These are phyloP conservation scores for Lepiota subincarnata DNA, from an alignment of 768 basidiomycete species.

Conservation along the genomic window DNA sequence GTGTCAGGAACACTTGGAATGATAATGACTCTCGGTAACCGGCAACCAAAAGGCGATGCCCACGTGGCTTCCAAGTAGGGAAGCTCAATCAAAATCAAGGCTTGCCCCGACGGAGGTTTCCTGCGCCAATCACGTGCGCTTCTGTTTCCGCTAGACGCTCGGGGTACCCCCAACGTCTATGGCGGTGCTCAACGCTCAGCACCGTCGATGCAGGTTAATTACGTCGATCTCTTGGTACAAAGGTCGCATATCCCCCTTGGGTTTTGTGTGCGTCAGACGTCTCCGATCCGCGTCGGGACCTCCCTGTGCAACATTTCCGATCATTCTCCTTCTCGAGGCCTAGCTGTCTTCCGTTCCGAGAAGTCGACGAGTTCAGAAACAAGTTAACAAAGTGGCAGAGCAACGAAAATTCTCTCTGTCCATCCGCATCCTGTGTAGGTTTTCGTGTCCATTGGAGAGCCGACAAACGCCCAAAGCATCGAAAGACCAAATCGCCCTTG, in stretches of 20 bases:
- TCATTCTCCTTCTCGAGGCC: background rate
- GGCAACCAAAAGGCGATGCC: slow-evolving; percentile 23
- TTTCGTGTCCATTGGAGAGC: too few species aligned
- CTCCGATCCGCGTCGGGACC: background rate
- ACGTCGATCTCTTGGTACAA: slow-evolving; percentile 1
- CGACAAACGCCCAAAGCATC: too few species aligned
- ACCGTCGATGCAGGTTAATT: background rate
- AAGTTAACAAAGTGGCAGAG: too few species aligned
- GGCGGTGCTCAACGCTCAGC: slow-evolving; percentile 23
- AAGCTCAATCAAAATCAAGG: slow-evolving; percentile 11
- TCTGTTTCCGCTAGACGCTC: slow-evolving; percentile 23
- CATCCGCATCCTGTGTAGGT: too few species aligned
- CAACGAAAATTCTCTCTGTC: too few species aligned
- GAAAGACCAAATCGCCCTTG: too few species aligned
- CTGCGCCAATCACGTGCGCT: slow-evolving; percentile 19
- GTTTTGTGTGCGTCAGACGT: background rate
- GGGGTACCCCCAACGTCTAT: slow-evolving; percentile 22
- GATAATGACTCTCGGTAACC: slow-evolving; percentile 17
- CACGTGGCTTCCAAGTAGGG: slow-evolving; percentile 15
- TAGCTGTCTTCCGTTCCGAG: background rate
- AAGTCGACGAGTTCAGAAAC: background rate
- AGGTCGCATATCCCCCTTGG: slow-evolving; percentile 9
- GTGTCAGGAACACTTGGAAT: slow-evolving; percentile 26
- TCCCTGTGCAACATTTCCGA: background rate
- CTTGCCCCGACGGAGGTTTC: slow-evolving; percentile 18